These are phyloP conservation scores for Ceratocystis lukuohia DNA, from an alignment of 2,329 filamentous ascomycete genomes.

Conservation along the genomic window DNA sequence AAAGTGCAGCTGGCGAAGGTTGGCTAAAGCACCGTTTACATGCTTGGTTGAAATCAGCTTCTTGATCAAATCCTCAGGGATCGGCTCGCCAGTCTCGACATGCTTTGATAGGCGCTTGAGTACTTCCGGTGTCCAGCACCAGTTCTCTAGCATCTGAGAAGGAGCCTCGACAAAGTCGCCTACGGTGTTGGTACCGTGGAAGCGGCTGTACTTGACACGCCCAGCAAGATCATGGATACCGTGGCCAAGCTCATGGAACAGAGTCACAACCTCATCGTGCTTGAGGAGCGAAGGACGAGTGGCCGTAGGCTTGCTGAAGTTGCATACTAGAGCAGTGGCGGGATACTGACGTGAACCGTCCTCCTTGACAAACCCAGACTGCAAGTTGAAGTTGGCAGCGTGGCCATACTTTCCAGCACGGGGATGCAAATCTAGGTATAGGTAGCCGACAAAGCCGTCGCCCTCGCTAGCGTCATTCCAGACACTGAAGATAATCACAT, in stretches of 20 bases:
- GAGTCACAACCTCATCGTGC: slow-evolving; percentile 68
- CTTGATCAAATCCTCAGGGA: slow-evolving; percentile 61
- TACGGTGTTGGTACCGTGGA: slow-evolving; percentile 54
- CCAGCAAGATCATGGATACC: slow-evolving; percentile 57
- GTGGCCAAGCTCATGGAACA: slow-evolving; percentile 67
- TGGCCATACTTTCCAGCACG: slow-evolving; percentile 73
- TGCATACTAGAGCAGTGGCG: slow-evolving; percentile 69
- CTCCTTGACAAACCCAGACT: slow-evolving; percentile 53
- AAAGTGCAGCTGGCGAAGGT: slow-evolving; percentile 65
- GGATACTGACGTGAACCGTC: slow-evolving; percentile 63
- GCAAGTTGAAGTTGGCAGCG: slow-evolving; percentile 71
- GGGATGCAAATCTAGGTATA: slow-evolving; percentile 71
- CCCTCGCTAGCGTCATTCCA: slow-evolving; percentile 66
- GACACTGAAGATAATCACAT: slow-evolving; percentile 70
- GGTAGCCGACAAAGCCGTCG: slow-evolving; percentile 61
- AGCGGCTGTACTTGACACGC: slow-evolving; percentile 48
- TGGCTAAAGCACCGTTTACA: slow-evolving; percentile 67
- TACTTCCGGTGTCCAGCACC: slow-evolving; percentile 57
- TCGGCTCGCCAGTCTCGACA: slow-evolving; percentile 55
- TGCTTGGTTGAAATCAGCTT: slow-evolving; percentile 66
- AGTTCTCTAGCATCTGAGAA: slow-evolving; percentile 62
- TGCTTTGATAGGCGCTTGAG: slow-evolving; percentile 57
- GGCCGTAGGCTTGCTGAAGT: slow-evolving; percentile 67
- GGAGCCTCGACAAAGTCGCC: slow-evolving; percentile 60
- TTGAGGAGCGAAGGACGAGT: slow-evolving; percentile 68